These are phyloP conservation scores for Puccinia horiana DNA, from an alignment of 1,284 basidiomycete genomes.

Conservation along the genomic window DNA sequence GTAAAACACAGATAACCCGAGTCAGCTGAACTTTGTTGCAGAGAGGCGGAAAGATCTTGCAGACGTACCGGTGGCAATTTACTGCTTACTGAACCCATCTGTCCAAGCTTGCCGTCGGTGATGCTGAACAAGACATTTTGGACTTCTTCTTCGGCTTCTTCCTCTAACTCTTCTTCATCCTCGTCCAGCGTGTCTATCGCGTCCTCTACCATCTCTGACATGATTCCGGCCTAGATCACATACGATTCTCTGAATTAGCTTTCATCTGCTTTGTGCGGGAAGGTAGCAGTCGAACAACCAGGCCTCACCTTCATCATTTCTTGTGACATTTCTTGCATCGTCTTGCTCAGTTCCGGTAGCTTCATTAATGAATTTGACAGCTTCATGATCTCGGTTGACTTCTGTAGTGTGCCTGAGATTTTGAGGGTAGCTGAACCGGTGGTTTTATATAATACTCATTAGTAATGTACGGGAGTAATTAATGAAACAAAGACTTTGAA, in stretches of 20 bases:
- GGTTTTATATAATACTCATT: background rate
- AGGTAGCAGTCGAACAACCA: background rate
- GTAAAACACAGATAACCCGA: too few species aligned
- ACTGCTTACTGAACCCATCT: slow-evolving; percentile 71
- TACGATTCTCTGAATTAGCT: slow-evolving; percentile 45
- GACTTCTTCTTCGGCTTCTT: slow-evolving; percentile 94
- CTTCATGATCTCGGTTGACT: slow-evolving; percentile 99
- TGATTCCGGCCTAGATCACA: slow-evolving; percentile 58
- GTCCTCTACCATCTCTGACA: slow-evolving; percentile 61
- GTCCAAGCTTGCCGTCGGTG: slow-evolving; percentile 91
- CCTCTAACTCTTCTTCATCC: slow-evolving; percentile 79
- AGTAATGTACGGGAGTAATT: background rate
- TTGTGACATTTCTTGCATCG: slow-evolving; percentile 97
- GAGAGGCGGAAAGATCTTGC: background rate
- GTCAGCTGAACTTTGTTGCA: too few species aligned
- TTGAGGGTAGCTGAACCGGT: slow-evolving; percentile 81
- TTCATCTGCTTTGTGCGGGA: background rate
- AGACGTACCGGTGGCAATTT: slow-evolving; percentile 70
- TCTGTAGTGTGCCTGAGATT: slow-evolving; percentile 93
- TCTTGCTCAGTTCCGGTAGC: slow-evolving; percentile 84
- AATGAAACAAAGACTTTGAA: background rate
- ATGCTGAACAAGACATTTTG: slow-evolving; percentile 95
- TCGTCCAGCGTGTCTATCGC: slow-evolving; percentile 60
- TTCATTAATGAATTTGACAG: slow-evolving; percentile 87
- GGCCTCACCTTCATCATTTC: slow-evolving; percentile 92